A percentile compares a stretch with the other conserved stretches of the same genome.
Conservation (phyloP, 1,284 basidiomycete species). For the Tilletiopsis washingtonensis region DNA sequence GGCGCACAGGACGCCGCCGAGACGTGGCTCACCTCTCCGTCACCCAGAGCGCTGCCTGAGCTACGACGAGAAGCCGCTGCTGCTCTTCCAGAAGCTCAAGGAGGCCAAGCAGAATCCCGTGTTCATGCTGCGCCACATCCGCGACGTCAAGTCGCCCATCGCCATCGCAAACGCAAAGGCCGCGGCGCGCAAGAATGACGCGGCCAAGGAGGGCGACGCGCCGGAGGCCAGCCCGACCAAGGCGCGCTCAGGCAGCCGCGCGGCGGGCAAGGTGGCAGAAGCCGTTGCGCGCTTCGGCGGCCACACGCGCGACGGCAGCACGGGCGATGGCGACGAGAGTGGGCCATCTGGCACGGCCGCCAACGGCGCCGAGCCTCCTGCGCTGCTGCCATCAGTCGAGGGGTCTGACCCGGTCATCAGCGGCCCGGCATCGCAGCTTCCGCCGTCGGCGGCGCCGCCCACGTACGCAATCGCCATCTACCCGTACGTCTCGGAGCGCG, state of each 20-base stretch:
- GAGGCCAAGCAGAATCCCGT: conserved; percentile 95
- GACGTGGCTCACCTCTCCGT: conserved; percentile 23
- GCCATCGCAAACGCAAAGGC: conserved; percentile 42
- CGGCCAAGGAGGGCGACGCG: conserved; percentile 8
- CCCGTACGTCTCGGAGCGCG: conserved; percentile 90
- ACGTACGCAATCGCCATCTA: conserved; percentile 83
- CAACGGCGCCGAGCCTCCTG: background rate
- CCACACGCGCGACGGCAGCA: background rate
- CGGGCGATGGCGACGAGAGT: background rate
- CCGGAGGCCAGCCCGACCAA: background rate
- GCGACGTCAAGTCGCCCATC: conserved; percentile 85
- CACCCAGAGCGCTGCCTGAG: conserved; percentile 84
- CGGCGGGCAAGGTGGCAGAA: conserved; percentile 1
- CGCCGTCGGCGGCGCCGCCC: conserved; percentile 7
- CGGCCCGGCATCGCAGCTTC: conserved; percentile 28
- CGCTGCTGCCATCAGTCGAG: no score
- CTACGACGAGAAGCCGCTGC: conserved; percentile 93
- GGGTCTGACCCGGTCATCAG: conserved; percentile 8
- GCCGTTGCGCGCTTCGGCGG: conserved; percentile 3
- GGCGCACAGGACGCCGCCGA: no score
- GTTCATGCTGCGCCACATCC: conserved; percentile 97
- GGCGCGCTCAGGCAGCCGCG: background rate
- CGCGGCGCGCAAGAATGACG: conserved; percentile 13
- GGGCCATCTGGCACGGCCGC: no score
- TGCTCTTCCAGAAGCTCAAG: conserved; percentile 94